Evolutionary conservation across 805 yeast species (phyloP).

Genomic region (Candida broadrunensis): DNA sequence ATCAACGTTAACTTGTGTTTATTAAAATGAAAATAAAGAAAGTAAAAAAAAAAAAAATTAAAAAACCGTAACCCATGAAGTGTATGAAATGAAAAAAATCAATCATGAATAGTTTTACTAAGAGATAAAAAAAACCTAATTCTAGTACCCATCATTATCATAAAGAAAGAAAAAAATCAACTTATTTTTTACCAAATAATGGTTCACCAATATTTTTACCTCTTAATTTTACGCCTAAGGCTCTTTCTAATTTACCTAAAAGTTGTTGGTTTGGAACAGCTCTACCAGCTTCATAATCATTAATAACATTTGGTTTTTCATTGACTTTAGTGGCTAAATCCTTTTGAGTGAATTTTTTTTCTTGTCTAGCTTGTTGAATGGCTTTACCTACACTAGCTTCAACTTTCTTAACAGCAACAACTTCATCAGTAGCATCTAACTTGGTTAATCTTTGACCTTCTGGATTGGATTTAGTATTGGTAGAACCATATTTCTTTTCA

Average conservation of each 20-base stretch:
- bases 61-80: too few relatives aligned
- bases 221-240: constrained; percentile 89
- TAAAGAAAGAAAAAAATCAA: constrained; percentile 5
- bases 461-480: constrained; percentile 61
- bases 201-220: constrained; percentile 96
- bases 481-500: constrained; percentile 81
- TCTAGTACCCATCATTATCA: constrained; percentile 1
- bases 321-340: constrained; percentile 93
- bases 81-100: too few relatives aligned
- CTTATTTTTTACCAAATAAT: constrained; percentile 56
- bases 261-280: constrained; percentile 96
- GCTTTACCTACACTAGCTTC: constrained; percentile 84
- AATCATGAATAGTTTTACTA: too few relatives aligned
- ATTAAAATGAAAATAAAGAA: too few relatives aligned
- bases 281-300: constrained; percentile 95
- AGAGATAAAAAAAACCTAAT: too few relatives aligned
- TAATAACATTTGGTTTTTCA: constrained; percentile 92
- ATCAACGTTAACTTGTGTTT: too few relatives aligned
- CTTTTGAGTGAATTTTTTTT: constrained; percentile 87
- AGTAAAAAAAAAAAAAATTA: too few relatives aligned
- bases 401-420: constrained; percentile 87
- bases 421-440: constrained; percentile 90
- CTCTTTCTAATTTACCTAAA: constrained; percentile 88
- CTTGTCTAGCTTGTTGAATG: constrained; percentile 81
- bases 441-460: constrained; percentile 95